These are phyloP conservation scores for Mycena sanguinolenta DNA, from an alignment of 768 basidiomycete species.

Conservation along the genomic window DNA sequence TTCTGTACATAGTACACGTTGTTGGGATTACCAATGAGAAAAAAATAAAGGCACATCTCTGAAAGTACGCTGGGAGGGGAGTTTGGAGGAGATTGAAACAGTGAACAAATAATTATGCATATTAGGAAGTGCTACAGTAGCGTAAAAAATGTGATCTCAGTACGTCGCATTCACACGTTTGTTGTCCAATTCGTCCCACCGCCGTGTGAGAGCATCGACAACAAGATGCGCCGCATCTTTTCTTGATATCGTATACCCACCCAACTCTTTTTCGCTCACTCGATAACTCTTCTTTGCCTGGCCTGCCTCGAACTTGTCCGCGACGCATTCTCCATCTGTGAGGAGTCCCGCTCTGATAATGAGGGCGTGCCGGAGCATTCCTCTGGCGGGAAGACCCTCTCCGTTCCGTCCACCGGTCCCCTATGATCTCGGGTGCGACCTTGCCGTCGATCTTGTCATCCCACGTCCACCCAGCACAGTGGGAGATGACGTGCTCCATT, in stretches of 20 bases:
- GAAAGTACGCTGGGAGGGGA: constrained; percentile 9
- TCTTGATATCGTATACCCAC: constrained; percentile 68
- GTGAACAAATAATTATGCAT: background rate
- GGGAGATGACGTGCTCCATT: constrained; percentile 62
- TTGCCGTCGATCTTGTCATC: constrained; percentile 52
- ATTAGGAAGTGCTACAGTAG: background rate
- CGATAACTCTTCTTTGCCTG: constrained; percentile 55
- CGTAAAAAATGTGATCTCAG: constrained; percentile 41
- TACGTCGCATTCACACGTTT: constrained; percentile 66
- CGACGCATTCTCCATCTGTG: constrained; percentile 67
- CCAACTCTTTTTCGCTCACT: constrained; percentile 57
- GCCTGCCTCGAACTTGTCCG: constrained; percentile 48
- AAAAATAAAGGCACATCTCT: no score
- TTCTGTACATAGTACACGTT: no score
- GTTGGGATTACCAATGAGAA: no score
- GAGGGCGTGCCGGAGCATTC: constrained; percentile 59
- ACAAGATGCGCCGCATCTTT: constrained; percentile 78
- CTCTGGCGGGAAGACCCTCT: constrained; percentile 57
- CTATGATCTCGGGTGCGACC: constrained; percentile 57
- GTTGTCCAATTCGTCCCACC: constrained; percentile 68
- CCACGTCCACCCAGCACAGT: constrained; percentile 68
- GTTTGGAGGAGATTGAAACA: constrained; percentile 10
- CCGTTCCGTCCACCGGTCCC: constrained; percentile 56
- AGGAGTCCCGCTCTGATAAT: constrained; percentile 71
- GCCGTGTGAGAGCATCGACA: constrained; percentile 56